Percentiles rank a stretch among this genome's conserved stretches.
Evolutionary conservation across 768 basidiomycete genomes (phyloP).

Genomic region (Paxillus rubicundulus): DNA sequence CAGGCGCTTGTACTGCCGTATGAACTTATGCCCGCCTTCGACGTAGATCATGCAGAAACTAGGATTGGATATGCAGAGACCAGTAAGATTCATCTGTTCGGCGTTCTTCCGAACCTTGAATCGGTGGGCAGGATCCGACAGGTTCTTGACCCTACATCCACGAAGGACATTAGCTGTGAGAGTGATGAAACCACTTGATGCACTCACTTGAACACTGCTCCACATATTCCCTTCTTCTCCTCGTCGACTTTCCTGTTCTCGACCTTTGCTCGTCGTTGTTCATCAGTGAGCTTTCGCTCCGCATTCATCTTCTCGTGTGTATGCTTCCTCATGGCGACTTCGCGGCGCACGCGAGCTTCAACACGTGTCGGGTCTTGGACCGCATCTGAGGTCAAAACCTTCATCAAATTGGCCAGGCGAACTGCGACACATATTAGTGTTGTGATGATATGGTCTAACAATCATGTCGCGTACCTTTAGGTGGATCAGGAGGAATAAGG

Average conservation of each 20-base stretch:
- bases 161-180: not conserved
- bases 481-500: slow-evolving; percentile 88
- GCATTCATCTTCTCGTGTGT: slow-evolving; percentile 92
- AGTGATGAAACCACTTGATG: not conserved
- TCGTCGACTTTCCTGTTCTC: slow-evolving; percentile 85
- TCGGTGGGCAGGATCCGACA: slow-evolving; percentile 89
- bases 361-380: slow-evolving; percentile 97
- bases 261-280: slow-evolving; percentile 82
- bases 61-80: slow-evolving; percentile 88
- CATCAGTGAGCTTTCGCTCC: slow-evolving; percentile 88
- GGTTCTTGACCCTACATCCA: slow-evolving; percentile 68
- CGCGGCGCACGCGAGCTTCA: slow-evolving; percentile 90
- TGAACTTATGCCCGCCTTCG: slow-evolving; percentile 84
- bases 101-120: slow-evolving; percentile 98
- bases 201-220: slow-evolving; percentile 88
- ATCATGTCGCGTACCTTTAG: slow-evolving; percentile 68
- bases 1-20: slow-evolving; percentile 83
- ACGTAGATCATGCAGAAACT: slow-evolving; percentile 89
- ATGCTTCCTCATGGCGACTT: slow-evolving; percentile 88
- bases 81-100: slow-evolving; percentile 83
- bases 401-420: slow-evolving; percentile 94
- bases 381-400: slow-evolving; percentile 93
- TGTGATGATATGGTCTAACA: no score
- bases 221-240: slow-evolving; percentile 80
- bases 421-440: slow-evolving; percentile 45